Evolutionary conservation across 2,329 filamentous ascomycete species (phyloP).

Genomic region (Epichloe hybrida): DNA sequence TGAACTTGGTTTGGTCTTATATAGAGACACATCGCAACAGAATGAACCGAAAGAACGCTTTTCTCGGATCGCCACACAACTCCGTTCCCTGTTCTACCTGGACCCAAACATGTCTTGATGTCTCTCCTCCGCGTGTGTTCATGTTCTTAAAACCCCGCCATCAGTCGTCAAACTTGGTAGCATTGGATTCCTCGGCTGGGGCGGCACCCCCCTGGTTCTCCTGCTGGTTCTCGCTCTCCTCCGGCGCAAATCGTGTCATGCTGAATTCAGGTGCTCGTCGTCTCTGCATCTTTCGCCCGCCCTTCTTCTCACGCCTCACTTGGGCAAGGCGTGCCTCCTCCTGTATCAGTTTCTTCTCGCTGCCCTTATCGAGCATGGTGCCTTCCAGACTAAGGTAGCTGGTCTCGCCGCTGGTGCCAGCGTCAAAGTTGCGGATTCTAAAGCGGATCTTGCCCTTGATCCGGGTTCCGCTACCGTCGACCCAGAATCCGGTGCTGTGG

Average conservation of each 20-base stretch:
- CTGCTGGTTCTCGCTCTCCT: constrained; percentile 24
- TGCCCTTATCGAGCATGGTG: constrained; percentile 60
- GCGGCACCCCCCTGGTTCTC: constrained; percentile 10
- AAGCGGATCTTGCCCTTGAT: constrained; percentile 62
- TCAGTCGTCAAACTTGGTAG: not conserved
- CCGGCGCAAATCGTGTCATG: constrained; percentile 40
- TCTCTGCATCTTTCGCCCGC: constrained; percentile 15
- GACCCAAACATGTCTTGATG: not conserved
- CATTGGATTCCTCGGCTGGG: constrained; percentile 12
- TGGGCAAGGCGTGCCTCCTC: constrained; percentile 30
- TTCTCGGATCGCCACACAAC: constrained; percentile 1
- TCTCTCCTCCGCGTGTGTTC: not conserved
- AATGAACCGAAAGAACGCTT: not conserved
- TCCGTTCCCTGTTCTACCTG: not conserved
- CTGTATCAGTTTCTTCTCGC: constrained; percentile 43
- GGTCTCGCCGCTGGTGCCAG: constrained; percentile 57
- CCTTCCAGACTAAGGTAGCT: constrained; percentile 79
- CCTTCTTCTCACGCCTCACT: constrained; percentile 23
- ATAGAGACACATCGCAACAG: not conserved
- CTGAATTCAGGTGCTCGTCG: constrained; percentile 37
- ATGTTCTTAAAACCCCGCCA: not conserved
- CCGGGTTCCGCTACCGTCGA: constrained; percentile 54
- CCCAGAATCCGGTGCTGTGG: constrained; percentile 58
- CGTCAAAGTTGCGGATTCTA: constrained; percentile 73
- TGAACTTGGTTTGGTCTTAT: not conserved